Evolutionary conservation across 2,329 filamentous ascomycete species (phyloP).

Genomic region (Thielaviopsis euricoi): DNA sequence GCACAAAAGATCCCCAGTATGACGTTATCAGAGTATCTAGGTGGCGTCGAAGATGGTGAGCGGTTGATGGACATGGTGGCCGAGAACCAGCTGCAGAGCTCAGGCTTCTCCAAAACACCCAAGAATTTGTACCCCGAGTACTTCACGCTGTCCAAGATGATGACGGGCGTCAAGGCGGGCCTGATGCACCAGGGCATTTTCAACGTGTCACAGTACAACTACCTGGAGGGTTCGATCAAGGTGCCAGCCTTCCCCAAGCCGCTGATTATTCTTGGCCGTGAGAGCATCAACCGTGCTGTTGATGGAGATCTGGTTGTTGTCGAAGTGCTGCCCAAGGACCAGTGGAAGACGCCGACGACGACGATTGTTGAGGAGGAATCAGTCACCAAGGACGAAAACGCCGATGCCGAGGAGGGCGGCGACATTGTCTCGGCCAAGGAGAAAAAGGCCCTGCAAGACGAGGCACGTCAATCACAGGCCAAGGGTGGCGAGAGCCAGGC

Average conservation of each 20-base stretch:
- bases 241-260: conserved; percentile 82
- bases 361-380: conserved; percentile 92
- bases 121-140: conserved; percentile 81
- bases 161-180: conserved; percentile 80
- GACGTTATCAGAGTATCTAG: conserved; percentile 63
- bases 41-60: conserved; percentile 66
- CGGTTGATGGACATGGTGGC: conserved; percentile 86
- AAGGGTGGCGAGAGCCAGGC: conserved; percentile 58
- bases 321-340: conserved; percentile 79
- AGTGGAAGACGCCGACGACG: conserved; percentile 92
- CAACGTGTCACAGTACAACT: conserved; percentile 95
- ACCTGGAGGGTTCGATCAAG: conserved; percentile 81
- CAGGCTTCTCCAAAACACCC: conserved; percentile 37
- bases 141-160: conserved; percentile 75
- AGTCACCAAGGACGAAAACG: conserved; percentile 83
- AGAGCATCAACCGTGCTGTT: conserved; percentile 90
- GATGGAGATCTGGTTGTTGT: conserved; percentile 88
- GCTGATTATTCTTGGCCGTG: conserved; percentile 72
- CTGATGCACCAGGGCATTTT: conserved; percentile 88
- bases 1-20: conserved; percentile 54
- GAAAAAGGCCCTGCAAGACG: conserved; percentile 71
- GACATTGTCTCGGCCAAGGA: conserved; percentile 52
- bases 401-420: conserved; percentile 66
- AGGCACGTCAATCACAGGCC: conserved; percentile 72
- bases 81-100: conserved; percentile 53